phyloP scores from a whole-genome alignment of 257 asterid species.

The Jaltomata sinuosa region DNA sequence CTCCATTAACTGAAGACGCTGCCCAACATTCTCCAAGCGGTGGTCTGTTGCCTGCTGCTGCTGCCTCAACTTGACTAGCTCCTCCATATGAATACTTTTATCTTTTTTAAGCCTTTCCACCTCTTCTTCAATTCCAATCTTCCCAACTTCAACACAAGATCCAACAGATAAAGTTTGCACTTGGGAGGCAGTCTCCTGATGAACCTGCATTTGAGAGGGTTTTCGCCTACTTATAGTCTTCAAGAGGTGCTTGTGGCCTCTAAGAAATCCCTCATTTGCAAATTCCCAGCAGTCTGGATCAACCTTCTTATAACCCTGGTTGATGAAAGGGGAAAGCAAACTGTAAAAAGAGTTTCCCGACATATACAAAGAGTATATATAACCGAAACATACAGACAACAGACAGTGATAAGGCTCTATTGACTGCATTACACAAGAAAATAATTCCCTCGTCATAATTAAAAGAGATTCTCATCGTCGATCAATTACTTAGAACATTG shows the following conservation, averaged over 20 bases:
- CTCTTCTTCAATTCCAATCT: conserved; percentile 60
- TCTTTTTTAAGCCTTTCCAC: conserved; percentile 69
- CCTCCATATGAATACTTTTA: conserved; percentile 67
- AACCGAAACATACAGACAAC: background rate
- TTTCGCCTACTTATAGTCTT: conserved; percentile 61
- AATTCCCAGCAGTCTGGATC: conserved; percentile 59
- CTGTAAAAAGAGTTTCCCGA: conserved; percentile 29
- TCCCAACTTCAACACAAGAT: conserved; percentile 59
- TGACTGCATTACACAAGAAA: background rate
- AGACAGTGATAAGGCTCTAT: background rate
- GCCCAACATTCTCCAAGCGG: conserved; percentile 59
- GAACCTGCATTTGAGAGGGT: conserved; percentile 35
- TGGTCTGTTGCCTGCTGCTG: conserved; percentile 67
- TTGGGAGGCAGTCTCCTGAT: conserved; percentile 24
- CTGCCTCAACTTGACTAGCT: conserved; percentile 66
- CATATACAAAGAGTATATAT: background rate
- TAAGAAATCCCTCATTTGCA: conserved; percentile 57
- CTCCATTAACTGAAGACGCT: conserved; percentile 74
- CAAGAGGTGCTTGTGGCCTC: conserved; percentile 50
- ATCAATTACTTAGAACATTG: background rate
- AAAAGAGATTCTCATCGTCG: background rate
- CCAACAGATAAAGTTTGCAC: conserved; percentile 30
- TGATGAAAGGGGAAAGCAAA: conserved; percentile 22
- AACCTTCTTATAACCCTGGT: conserved; percentile 67
- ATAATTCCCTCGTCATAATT: background rate